A percentile compares a stretch with the other conserved stretches of the same genome.
Conservation (phyloP, 176 grass and related monocot species). For the Pharus latifolius region DNA sequence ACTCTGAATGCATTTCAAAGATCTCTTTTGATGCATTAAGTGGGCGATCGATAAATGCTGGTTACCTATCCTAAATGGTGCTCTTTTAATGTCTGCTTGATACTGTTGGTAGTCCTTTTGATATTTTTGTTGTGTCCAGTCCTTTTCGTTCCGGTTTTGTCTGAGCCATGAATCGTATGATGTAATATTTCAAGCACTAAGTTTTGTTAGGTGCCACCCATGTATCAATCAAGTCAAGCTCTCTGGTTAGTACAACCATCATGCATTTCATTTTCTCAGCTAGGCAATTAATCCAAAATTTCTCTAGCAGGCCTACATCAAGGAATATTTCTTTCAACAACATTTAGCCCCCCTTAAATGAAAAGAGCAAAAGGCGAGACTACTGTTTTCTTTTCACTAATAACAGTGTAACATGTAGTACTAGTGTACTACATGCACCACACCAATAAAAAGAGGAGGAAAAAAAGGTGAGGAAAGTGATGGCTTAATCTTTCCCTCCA, state of each 20-base stretch:
- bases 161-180: neutral
- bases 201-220: constrained; percentile 2
- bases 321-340: neutral
- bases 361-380: neutral
- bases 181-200: neutral
- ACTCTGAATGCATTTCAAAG: neutral
- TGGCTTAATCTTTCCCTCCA: neutral
- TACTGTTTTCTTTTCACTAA: neutral
- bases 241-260: neutral
- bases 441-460: neutral
- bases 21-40: neutral
- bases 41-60: neutral
- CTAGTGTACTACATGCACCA: too few relatives aligned
- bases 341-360: neutral
- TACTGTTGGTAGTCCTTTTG: neutral
- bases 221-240: constrained; percentile 3
- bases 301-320: neutral
- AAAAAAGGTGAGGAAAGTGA: neutral
- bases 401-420: neutral
- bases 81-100: neutral
- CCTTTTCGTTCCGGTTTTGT: constrained; percentile 6
- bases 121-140: neutral
- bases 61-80: neutral
- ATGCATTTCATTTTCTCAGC: constrained; percentile 16
- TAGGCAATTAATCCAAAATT: constrained; percentile 4